phyloP scores from a whole-genome alignment of 1,284 basidiomycete genomes.

The Ceraceosorus guamensis region DNA sequence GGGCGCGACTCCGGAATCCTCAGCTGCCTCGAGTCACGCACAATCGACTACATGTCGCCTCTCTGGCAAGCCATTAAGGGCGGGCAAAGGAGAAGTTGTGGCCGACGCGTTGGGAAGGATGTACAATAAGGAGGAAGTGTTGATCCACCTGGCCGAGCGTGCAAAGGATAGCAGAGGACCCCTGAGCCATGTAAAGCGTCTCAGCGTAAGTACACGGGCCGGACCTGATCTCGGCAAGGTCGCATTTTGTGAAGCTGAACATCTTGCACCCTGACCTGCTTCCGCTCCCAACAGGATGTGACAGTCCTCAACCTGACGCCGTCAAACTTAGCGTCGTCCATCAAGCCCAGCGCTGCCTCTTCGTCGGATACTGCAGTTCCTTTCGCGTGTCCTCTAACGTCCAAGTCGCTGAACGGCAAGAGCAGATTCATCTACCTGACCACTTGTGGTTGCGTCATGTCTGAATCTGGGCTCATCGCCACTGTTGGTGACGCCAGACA shows the following conservation, averaged over 20 bases:
- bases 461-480: constrained; percentile 29
- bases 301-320: constrained; percentile 20
- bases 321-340: constrained; percentile 15
- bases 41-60: constrained; percentile 38
- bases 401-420: constrained; percentile 39
- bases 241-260: neutral
- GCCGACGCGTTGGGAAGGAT: constrained; percentile 36
- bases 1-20: constrained; percentile 18
- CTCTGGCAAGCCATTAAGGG: constrained; percentile 23
- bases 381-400: constrained; percentile 40
- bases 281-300: constrained; percentile 24
- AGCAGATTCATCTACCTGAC: constrained; percentile 37
- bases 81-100: constrained; percentile 28
- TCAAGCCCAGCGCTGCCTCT: constrained; percentile 7
- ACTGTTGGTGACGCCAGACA: constrained; percentile 13
- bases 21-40: constrained; percentile 26
- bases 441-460: constrained; percentile 37
- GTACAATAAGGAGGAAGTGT: constrained; percentile 44
- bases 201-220: constrained; percentile 18
- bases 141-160: constrained; percentile 29
- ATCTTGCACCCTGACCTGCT: too few relatives aligned
- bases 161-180: neutral
- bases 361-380: too few relatives aligned
- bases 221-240: neutral
- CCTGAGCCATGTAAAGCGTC: constrained; percentile 14